phyloP scores from a whole-genome alignment of 129 eudicot genomes.

The Saussurea involucrata region DNA sequence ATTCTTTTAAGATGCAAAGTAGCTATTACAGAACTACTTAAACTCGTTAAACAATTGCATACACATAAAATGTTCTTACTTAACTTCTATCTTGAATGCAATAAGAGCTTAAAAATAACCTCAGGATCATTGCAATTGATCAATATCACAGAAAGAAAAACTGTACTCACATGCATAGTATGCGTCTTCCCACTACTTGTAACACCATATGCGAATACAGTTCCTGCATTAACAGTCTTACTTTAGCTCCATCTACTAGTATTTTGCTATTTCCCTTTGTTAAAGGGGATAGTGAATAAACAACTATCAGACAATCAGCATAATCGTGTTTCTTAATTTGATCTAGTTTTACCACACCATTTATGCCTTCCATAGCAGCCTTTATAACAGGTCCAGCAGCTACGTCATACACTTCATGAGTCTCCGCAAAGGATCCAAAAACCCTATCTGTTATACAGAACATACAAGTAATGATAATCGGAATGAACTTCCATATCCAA shows the following conservation, averaged over 20 bases:
- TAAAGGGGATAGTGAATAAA: not conserved
- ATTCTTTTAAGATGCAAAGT: not conserved
- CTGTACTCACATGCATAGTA: constrained; percentile 93
- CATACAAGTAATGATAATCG: not conserved
- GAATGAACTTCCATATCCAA: not conserved
- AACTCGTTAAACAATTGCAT: not conserved
- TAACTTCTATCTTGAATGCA: constrained; percentile 3
- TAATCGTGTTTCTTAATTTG: constrained; percentile 1
- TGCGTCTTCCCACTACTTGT: constrained; percentile 99
- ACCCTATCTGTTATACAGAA: constrained; percentile 59
- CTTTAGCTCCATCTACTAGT: constrained; percentile 11
- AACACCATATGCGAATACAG: constrained; percentile 99
- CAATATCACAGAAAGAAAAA: constrained; percentile 7
- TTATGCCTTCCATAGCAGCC: constrained; percentile 97
- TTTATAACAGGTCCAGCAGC: constrained; percentile 94
- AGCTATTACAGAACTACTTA: not conserved
- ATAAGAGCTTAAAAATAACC: not conserved
- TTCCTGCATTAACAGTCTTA: constrained; percentile 52
- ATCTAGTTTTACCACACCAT: constrained; percentile 54
- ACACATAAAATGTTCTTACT: not conserved
- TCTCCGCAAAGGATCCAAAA: constrained; percentile 69
- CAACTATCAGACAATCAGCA: not conserved
- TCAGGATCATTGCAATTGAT: not conserved
- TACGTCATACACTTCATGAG: constrained; percentile 93
- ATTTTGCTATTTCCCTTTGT: not conserved